phyloP scores from a whole-genome alignment of 192 early-diverging fungal genomes.

The Paraglomus brasilianum region DNA sequence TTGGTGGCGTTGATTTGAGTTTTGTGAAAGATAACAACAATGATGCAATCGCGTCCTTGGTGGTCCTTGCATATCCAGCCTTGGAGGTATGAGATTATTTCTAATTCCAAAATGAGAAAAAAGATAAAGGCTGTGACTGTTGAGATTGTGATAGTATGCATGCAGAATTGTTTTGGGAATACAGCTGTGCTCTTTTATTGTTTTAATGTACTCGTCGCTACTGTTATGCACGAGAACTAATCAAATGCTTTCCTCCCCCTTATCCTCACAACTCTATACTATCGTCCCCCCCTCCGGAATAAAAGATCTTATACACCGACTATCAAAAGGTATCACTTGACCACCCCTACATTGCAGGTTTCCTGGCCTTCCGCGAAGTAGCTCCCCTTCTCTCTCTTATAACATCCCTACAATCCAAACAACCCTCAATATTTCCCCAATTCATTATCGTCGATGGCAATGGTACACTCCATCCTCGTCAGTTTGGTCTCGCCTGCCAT shows the following conservation, averaged over 20 bases:
- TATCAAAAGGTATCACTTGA: constrained; percentile 56
- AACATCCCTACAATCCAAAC: constrained; percentile 41
- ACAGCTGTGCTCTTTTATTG: not conserved
- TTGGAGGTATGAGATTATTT: constrained; percentile 43
- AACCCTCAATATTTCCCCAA: constrained; percentile 68
- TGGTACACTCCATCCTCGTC: constrained; percentile 82
- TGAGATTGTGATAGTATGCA: not conserved
- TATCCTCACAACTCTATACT: not conserved
- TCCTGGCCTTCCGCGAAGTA: constrained; percentile 90
- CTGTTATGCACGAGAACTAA: not conserved
- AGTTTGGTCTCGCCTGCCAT: constrained; percentile 87
- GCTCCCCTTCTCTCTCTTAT: constrained; percentile 61
- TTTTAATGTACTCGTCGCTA: not conserved
- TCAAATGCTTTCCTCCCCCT: not conserved
- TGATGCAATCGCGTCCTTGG: constrained; percentile 71
- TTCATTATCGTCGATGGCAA: constrained; percentile 87
- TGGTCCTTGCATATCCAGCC: constrained; percentile 67
- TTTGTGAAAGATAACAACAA: constrained; percentile 54
- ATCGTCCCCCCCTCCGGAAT: not conserved
- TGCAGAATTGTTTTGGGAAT: constrained; percentile 19
- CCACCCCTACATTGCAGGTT: constrained; percentile 85
- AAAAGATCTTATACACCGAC: constrained; percentile 63
- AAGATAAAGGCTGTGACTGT: no score
- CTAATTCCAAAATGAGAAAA: not conserved
- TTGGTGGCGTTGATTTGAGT: constrained; percentile 80